Evolutionary conservation across 495 filamentous ascomycete genomes (phyloP).

Genomic region (Chaetomium fimeti): DNA sequence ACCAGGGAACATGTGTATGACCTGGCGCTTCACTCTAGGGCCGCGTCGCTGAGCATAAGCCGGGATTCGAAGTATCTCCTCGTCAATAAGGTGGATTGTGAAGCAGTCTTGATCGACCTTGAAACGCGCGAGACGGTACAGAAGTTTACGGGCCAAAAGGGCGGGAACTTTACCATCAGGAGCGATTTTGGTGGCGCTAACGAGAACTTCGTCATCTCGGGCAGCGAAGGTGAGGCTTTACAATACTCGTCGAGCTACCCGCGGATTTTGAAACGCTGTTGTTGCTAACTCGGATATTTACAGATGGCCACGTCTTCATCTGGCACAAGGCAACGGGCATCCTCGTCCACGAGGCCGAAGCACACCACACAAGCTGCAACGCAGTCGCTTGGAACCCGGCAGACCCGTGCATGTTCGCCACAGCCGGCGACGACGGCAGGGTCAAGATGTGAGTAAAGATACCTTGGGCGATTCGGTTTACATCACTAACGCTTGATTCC

Average conservation of each 20-base stretch:
- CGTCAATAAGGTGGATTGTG: slow-evolving; percentile 73
- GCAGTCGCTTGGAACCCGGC: slow-evolving; percentile 87
- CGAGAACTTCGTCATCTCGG: slow-evolving; percentile 86
- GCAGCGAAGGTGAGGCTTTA: slow-evolving; percentile 77
- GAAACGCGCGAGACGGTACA: slow-evolving; percentile 69
- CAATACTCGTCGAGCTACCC: not conserved
- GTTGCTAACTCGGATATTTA: slow-evolving; percentile 1
- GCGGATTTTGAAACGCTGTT: not conserved
- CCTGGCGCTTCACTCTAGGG: slow-evolving; percentile 59
- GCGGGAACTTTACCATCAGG: slow-evolving; percentile 72
- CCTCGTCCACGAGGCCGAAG: slow-evolving; percentile 71
- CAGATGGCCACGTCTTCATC: slow-evolving; percentile 61
- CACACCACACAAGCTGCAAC: slow-evolving; percentile 77
- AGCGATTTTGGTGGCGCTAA: slow-evolving; percentile 82
- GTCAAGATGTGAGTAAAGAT: slow-evolving; percentile 72
- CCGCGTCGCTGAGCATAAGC: slow-evolving; percentile 79
- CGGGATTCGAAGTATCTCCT: slow-evolving; percentile 74
- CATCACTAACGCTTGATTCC: not conserved
- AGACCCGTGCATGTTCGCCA: slow-evolving; percentile 82
- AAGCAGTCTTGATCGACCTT: slow-evolving; percentile 75
- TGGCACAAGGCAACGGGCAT: slow-evolving; percentile 84
- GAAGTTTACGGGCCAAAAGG: slow-evolving; percentile 69
- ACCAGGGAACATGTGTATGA: slow-evolving; percentile 73
- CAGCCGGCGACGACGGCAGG: slow-evolving; percentile 81
- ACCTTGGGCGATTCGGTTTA: not conserved